Conservation (phyloP, 768 basidiomycete genomes). For the Tylopilus vinaceipallidus region DNA sequence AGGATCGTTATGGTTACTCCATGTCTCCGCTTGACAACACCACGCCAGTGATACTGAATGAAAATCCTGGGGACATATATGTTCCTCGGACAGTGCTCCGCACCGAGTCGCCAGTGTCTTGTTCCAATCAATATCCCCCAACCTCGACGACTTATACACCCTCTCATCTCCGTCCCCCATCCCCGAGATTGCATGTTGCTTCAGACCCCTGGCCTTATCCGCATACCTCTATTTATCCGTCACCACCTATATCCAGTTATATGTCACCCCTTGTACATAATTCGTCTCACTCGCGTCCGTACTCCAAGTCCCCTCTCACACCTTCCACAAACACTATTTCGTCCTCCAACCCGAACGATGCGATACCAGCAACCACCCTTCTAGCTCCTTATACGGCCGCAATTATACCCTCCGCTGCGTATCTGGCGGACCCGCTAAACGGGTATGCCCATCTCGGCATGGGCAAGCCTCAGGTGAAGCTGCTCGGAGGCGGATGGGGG, state of each 20-base stretch:
- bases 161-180: constrained; percentile 29
- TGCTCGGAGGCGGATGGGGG: constrained; percentile 73
- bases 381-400: constrained; percentile 64
- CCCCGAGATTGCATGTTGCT: constrained; percentile 26
- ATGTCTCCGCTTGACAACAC: constrained; percentile 31
- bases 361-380: constrained; percentile 52
- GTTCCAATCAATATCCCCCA: constrained; percentile 5
- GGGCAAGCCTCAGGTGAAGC: constrained; percentile 81
- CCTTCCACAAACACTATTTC: constrained; percentile 39
- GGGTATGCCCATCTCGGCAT: constrained; percentile 82
- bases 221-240: constrained; percentile 22
- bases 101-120: constrained; percentile 12
- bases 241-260: constrained; percentile 26
- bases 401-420: constrained; percentile 63
- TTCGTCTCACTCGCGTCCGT: constrained; percentile 17
- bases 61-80: constrained; percentile 19
- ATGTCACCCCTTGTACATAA: constrained; percentile 20
- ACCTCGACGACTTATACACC: constrained; percentile 18
- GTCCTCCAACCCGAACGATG: constrained; percentile 46
- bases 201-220: constrained; percentile 21
- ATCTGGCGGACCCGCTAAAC: constrained; percentile 79
- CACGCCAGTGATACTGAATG: constrained; percentile 35
- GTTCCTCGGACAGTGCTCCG: constrained; percentile 27
- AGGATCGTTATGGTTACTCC: constrained; percentile 27
- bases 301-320: constrained; percentile 30